A percentile compares a stretch with the other conserved stretches of the same genome.
These are phyloP conservation scores for Thymus quinquecostatus DNA, from an alignment of 257 asterid species.

Conservation along the genomic window DNA sequence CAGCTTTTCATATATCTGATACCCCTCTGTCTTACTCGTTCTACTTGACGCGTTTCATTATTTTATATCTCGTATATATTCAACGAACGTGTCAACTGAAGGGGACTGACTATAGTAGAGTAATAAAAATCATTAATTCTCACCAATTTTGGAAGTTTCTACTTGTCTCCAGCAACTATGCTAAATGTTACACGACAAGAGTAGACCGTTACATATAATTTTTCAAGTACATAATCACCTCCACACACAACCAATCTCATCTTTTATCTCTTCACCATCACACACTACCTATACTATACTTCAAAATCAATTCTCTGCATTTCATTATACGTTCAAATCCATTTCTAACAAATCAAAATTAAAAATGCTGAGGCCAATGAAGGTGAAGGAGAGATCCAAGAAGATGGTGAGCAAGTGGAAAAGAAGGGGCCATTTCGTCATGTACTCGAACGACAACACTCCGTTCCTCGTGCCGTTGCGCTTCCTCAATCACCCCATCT, in stretches of 20 bases:
- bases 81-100: too few relatives aligned
- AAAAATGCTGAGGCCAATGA: slow-evolving; percentile 31
- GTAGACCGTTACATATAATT: slow-evolving; percentile 14
- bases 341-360: too few relatives aligned
- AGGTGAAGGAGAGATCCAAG: slow-evolving; percentile 47
- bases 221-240: slow-evolving; percentile 31
- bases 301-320: background rate
- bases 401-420: slow-evolving; percentile 48
- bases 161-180: slow-evolving; percentile 18
- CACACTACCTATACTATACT: background rate
- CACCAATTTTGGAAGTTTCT: slow-evolving; percentile 30
- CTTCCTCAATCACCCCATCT: slow-evolving; percentile 53
- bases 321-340: too few relatives aligned
- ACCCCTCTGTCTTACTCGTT: too few relatives aligned
- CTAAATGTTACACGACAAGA: slow-evolving; percentile 9
- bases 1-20: too few relatives aligned
- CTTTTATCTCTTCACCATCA: slow-evolving; percentile 31
- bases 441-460: slow-evolving; percentile 54
- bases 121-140: too few relatives aligned
- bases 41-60: too few relatives aligned
- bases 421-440: slow-evolving; percentile 48
- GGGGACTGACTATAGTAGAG: too few relatives aligned
- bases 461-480: slow-evolving; percentile 44
- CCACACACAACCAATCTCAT: slow-evolving; percentile 46
- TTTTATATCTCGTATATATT: too few relatives aligned